Base-by-base conservation (phyloP, 1,284 basidiomycete species). In the Sporisorium graminicola region DNA sequence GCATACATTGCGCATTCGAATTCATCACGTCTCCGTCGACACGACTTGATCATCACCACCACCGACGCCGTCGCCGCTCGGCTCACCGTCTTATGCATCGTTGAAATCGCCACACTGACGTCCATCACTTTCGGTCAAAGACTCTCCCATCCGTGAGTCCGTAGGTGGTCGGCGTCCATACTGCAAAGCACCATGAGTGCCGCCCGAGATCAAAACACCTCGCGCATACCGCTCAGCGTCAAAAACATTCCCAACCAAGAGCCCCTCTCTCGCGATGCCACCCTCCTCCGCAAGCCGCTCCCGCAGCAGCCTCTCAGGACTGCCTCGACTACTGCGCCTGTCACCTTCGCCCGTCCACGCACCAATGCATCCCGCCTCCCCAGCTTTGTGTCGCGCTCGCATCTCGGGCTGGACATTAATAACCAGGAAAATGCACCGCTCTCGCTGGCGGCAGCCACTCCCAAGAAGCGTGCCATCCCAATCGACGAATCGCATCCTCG, bases 391-490 rank as follows among this genome's bases (percentile, higher is more conserved):
- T 70, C 73, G 22, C 73, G 73, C 50, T 75, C 73, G 0, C 73
- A 75, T 16, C 67, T 70, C n/a, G 73, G 67, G 16, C 50, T 75
- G 10, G 73, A 75, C 33, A 67, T 63, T 16, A 56, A 63, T 14
- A 75, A 75, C n/a, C 73, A 75, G 43, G 73, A 75, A 35, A 75
- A 75, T 52, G 49, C 57, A 2, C 57, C 67, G 5, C 51, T 55
- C 8, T 22, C 53, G 12, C 46, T 58, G n/a, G 44, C 60, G 18
- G 71, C 72, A 1, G 58, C 69, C 24, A 84, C 84, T 29, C 84
- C 84, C 8, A 78, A 79, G 54, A 85, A 85, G 59, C 81, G 84
- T 26, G 79, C 77, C 5, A 77, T 83, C 16, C 84, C 84, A 5
- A 68, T 72, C 43, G 84, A 85, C 24, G 80, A 80, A 20, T 70